phyloP scores from a whole-genome alignment of 805 yeast genomes.

The Myxozyma neglecta region DNA sequence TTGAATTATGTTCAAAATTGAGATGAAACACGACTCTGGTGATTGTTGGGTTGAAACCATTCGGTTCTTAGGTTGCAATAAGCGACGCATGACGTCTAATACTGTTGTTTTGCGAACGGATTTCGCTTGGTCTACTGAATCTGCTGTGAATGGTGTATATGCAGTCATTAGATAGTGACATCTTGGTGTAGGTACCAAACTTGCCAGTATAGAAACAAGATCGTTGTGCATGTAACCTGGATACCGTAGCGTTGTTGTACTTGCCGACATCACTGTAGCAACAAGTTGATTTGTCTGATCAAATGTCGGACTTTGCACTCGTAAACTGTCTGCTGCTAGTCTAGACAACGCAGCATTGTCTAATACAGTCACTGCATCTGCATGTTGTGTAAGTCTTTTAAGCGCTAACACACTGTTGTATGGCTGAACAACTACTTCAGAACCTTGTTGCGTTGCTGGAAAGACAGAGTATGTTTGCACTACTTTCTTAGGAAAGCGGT shows the following conservation, averaged over 20 bases:
- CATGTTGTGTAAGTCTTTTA: slow-evolving; percentile 74
- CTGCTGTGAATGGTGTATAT: slow-evolving; percentile 74
- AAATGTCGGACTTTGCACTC: slow-evolving; percentile 62
- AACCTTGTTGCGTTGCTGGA: slow-evolving; percentile 72
- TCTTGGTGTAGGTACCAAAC: slow-evolving; percentile 82
- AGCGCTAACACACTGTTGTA: slow-evolving; percentile 85
- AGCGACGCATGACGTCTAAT: slow-evolving; percentile 79
- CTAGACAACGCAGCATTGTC: slow-evolving; percentile 83
- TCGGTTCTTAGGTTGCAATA: slow-evolving; percentile 73
- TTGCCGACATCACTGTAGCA: slow-evolving; percentile 76
- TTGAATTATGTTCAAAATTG: slow-evolving; percentile 68
- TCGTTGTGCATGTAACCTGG: slow-evolving; percentile 92
- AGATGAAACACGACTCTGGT: slow-evolving; percentile 56
- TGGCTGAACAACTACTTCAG: slow-evolving; percentile 98
- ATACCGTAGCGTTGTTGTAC: slow-evolving; percentile 84
- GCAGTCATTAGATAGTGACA: slow-evolving; percentile 73
- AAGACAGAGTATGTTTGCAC: slow-evolving; percentile 84
- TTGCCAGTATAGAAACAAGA: slow-evolving; percentile 73
- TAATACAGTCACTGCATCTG: slow-evolving; percentile 85
- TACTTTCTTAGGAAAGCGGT: slow-evolving; percentile 78
- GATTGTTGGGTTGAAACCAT: slow-evolving; percentile 58
- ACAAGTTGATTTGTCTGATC: slow-evolving; percentile 82
- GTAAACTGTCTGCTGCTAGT: slow-evolving; percentile 64
- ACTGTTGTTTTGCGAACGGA: slow-evolving; percentile 71
- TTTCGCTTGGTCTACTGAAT: slow-evolving; percentile 59